Conservation (phyloP, 495 filamentous ascomycete genomes). For the Peziza echinospora region DNA sequence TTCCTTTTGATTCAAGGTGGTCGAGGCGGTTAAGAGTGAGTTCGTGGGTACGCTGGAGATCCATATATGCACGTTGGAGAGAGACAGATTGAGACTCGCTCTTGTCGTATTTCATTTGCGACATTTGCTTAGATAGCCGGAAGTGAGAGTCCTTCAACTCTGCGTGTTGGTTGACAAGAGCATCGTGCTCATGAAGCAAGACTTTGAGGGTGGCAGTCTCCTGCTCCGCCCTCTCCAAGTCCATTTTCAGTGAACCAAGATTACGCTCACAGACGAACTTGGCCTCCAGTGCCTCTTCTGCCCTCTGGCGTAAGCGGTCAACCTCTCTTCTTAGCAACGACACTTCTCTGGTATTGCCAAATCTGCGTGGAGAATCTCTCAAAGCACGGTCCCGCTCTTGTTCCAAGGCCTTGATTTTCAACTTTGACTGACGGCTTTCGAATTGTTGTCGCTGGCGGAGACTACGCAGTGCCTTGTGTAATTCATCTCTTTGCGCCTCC, state of each 20-base stretch:
- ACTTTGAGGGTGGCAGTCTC: conserved; percentile 63
- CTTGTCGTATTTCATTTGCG: conserved; percentile 16
- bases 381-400: conserved; percentile 56
- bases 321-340: conserved; percentile 59
- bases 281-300: conserved; percentile 86
- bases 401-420: conserved; percentile 52
- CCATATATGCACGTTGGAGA: conserved; percentile 53
- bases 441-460: conserved; percentile 72
- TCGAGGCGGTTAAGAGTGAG: conserved; percentile 23
- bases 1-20: conserved; percentile 19
- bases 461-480: conserved; percentile 64
- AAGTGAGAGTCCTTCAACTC: conserved; percentile 20
- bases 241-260: conserved; percentile 81
- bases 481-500: conserved; percentile 77
- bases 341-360: conserved; percentile 69
- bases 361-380: conserved; percentile 42
- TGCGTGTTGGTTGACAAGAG: conserved; percentile 35
- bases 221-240: conserved; percentile 83
- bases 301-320: conserved; percentile 59
- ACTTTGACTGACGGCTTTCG: conserved; percentile 59
- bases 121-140: conserved; percentile 21
- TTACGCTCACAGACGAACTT: conserved; percentile 96
- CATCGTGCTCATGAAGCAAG: conserved; percentile 73
- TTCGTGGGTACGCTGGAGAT: conserved; percentile 44
- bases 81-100: conserved; percentile 33